Percentiles rank a stretch among this genome's conserved stretches.
Evolutionary conservation across 1,284 basidiomycete genomes (phyloP).

Genomic region (Puccinia coronata): DNA sequence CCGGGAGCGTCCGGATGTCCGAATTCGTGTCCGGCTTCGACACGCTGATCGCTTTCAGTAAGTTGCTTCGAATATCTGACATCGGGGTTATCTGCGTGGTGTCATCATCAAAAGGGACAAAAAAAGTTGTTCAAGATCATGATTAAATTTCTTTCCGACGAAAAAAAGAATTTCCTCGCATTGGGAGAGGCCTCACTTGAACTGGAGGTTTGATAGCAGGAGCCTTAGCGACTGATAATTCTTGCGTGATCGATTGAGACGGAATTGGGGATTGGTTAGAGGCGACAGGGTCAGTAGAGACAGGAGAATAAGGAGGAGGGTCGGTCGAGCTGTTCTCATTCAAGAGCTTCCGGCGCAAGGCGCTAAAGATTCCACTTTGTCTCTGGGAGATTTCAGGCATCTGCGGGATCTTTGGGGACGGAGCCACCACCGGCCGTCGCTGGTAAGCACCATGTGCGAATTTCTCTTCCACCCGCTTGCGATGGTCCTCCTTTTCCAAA

Average conservation of each 20-base stretch:
- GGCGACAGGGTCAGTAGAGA: neutral
- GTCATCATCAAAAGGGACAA: neutral
- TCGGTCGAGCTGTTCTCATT: conserved; percentile 10
- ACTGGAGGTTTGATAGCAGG: conserved; percentile 23
- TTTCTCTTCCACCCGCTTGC: conserved; percentile 45
- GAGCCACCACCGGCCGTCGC: neutral
- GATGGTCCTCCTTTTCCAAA: conserved; percentile 43
- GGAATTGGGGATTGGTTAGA: conserved; percentile 3
- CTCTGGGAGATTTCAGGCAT: conserved; percentile 35
- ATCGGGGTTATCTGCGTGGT: conserved; percentile 55
- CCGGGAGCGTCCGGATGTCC: conserved; percentile 57
- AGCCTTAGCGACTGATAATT: conserved; percentile 13
- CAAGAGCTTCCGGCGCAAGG: conserved; percentile 43
- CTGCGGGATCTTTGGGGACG: neutral
- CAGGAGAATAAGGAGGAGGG: conserved; percentile 39
- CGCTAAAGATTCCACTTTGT: conserved; percentile 46
- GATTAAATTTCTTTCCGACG: neutral
- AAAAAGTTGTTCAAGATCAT: too few species aligned
- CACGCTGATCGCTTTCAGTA: conserved; percentile 58
- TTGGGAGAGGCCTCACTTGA: conserved; percentile 12
- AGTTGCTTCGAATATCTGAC: conserved; percentile 58
- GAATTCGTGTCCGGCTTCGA: conserved; percentile 59
- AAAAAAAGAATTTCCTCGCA: neutral
- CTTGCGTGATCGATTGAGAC: conserved; percentile 10
- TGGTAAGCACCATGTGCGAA: conserved; percentile 47